phyloP scores from a whole-genome alignment of 108 stramenopile species.

The Conticribra weissflogii region DNA sequence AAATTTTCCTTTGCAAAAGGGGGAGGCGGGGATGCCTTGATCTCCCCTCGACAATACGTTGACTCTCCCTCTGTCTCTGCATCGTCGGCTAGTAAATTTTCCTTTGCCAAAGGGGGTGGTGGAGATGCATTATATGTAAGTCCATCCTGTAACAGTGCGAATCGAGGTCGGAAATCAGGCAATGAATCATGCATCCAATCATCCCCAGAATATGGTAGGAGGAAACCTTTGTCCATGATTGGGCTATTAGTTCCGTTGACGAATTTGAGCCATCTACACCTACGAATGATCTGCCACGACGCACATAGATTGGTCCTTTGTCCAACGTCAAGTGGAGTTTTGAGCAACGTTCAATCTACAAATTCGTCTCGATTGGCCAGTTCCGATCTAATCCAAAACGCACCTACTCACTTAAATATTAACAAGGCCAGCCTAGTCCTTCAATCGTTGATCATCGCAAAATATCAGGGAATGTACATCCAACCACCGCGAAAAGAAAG shows the following conservation, averaged over 20 bases:
- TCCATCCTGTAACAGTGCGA: constrained; percentile 2
- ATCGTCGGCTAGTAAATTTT: background rate
- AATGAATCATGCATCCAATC: too few species aligned
- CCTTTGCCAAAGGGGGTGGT: constrained; percentile 8
- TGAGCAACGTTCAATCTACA: background rate
- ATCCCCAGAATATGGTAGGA: too few species aligned
- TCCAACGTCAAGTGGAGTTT: constrained; percentile 8
- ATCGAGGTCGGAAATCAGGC: too few species aligned
- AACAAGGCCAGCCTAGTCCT: constrained; percentile 23
- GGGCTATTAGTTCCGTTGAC: constrained; percentile 28
- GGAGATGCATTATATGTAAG: background rate
- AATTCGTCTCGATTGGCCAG: too few species aligned
- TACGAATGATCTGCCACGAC: constrained; percentile 23
- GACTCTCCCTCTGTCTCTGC: background rate
- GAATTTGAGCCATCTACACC: constrained; percentile 19
- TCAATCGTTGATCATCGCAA: constrained; percentile 35
- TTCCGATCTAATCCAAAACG: too few species aligned
- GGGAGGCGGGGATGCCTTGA: constrained; percentile 56
- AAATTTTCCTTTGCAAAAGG: constrained; percentile 72
- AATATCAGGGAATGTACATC: constrained; percentile 36
- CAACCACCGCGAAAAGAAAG: constrained; percentile 7
- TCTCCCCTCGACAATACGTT: constrained; percentile 20
- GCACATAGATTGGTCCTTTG: constrained; percentile 29
- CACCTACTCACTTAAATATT: background rate
- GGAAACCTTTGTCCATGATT: background rate